Conservation (phyloP, 129 eudicot genomes). For the Flaveria ramosissima region DNA sequence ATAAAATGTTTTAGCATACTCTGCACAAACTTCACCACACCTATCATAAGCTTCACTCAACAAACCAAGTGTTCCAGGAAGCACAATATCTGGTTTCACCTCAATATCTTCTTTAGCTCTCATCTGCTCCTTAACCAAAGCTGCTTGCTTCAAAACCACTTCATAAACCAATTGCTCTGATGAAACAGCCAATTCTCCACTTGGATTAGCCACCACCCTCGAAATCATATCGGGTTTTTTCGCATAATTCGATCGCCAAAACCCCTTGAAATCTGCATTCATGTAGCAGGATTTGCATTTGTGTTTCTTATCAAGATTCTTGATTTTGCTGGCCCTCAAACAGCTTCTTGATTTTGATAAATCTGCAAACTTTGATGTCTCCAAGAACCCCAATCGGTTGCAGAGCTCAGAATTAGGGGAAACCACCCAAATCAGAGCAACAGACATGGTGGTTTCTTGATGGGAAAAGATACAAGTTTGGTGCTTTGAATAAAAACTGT, state of each 20-base stretch:
- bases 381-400: constrained; percentile 53
- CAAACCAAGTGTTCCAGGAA: constrained; percentile 74
- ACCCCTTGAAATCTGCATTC: constrained; percentile 39
- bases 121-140: constrained; percentile 73
- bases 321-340: constrained; percentile 37
- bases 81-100: constrained; percentile 79
- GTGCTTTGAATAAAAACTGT: constrained; percentile 16
- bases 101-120: constrained; percentile 57
- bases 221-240: constrained; percentile 42
- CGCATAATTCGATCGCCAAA: constrained; percentile 23
- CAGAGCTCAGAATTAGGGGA: constrained; percentile 67
- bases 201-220: constrained; percentile 74
- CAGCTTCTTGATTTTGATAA: constrained; percentile 46
- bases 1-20: constrained; percentile 98
- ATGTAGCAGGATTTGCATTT: constrained; percentile 39
- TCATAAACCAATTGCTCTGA: constrained; percentile 95
- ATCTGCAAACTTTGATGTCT: constrained; percentile 42
- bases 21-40: constrained; percentile 98
- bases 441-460: constrained; percentile 62
- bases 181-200: constrained; percentile 68
- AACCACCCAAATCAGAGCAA: constrained; percentile 73
- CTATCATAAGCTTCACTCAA: constrained; percentile 94
- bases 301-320: constrained; percentile 43
- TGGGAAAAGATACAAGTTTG: constrained; percentile 7
- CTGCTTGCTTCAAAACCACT: constrained; percentile 95